Conservation (phyloP, 176 grass and related monocot species). For the Phyllostachys edulis region DNA sequence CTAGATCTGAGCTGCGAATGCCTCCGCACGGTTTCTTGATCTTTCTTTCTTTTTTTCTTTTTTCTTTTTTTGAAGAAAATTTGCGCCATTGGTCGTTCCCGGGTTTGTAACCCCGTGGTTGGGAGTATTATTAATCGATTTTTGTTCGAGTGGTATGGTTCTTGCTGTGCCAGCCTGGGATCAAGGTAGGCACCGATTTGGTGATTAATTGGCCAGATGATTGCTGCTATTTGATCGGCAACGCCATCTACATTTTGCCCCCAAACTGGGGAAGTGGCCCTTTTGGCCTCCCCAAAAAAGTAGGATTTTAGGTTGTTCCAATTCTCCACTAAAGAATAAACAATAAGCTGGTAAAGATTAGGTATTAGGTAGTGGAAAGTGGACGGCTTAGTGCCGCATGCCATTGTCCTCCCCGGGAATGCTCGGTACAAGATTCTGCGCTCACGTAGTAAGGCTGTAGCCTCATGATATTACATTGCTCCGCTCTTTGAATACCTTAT, state of each 20-base stretch:
- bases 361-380: slow-evolving; percentile 17
- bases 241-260: not conserved
- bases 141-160: not conserved
- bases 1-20: slow-evolving; percentile 25
- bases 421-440: slow-evolving; percentile 24
- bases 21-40: no score
- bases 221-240: slow-evolving; percentile 8
- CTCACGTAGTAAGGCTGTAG: slow-evolving; percentile 9
- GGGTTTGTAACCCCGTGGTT: not conserved
- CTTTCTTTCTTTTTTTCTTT: no score
- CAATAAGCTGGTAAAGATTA: not conserved
- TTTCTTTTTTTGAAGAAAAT: not conserved
- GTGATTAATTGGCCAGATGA: not conserved
- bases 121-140: not conserved
- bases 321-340: not conserved
- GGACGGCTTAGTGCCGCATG: slow-evolving; percentile 15
- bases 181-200: not conserved
- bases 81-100: not conserved
- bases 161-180: not conserved
- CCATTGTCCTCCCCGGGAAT: slow-evolving; percentile 27
- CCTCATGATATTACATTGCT: slow-evolving; percentile 21
- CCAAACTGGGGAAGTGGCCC: not conserved
- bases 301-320: not conserved
- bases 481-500: slow-evolving; percentile 32
- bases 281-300: not conserved